phyloP scores from a whole-genome alignment of 1,139 yeast genomes.

The Casaregolazyma suthepensis region DNA sequence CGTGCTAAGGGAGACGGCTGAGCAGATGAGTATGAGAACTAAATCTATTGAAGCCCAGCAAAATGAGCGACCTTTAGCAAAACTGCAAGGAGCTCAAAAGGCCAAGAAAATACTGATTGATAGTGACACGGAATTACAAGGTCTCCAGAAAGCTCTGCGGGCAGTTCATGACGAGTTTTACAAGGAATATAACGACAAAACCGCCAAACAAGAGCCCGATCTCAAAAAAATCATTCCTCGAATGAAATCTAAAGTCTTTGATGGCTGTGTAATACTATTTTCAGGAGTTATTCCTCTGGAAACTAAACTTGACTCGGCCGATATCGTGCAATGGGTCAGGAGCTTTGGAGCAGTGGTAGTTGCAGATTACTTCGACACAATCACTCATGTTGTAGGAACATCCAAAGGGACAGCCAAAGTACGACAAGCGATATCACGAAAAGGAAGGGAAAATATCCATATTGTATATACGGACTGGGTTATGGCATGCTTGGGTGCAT shows the following conservation, averaged over 20 bases:
- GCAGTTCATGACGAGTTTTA: conserved; percentile 66
- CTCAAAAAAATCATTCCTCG: conserved; percentile 53
- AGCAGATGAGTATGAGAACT: conserved; percentile 46
- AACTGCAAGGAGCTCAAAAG: conserved; percentile 54
- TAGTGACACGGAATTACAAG: conserved; percentile 70
- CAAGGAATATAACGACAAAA: conserved; percentile 34
- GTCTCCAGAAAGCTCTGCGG: conserved; percentile 56
- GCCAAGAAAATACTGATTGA: conserved; percentile 47
- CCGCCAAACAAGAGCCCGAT: conserved; percentile 26
- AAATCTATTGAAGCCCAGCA: conserved; percentile 61
- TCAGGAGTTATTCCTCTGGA: conserved; percentile 86
- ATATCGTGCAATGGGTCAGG: conserved; percentile 85
- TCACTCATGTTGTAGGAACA: conserved; percentile 84
- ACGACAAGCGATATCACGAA: conserved; percentile 42
- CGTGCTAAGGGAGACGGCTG: conserved; percentile 12
- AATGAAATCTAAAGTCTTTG: conserved; percentile 61
- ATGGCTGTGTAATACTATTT: conserved; percentile 66
- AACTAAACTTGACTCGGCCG: conserved; percentile 55
- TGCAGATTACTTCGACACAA: conserved; percentile 61
- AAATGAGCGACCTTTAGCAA: conserved; percentile 75
- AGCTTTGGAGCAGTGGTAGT: conserved; percentile 89
- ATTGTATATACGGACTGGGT: conserved; percentile 93
- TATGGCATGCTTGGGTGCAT: conserved; percentile 72
- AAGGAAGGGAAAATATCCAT: conserved; percentile 42
- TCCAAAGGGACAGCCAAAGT: conserved; percentile 77